These are phyloP conservation scores for Gracilaria domingensis DNA, from an alignment of 23 red algal species.

Conservation along the genomic window DNA sequence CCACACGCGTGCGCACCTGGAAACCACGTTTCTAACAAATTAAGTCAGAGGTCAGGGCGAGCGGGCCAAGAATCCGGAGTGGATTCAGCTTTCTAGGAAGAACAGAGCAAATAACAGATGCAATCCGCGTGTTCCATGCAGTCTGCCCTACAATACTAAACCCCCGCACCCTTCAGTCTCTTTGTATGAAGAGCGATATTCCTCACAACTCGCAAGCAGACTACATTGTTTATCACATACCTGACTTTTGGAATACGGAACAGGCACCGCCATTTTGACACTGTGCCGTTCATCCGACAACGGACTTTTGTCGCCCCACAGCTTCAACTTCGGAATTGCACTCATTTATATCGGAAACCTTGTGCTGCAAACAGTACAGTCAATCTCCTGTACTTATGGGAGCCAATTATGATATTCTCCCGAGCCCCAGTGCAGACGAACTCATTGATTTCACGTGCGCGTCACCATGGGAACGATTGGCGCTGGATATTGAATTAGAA, in stretches of 20 bases:
- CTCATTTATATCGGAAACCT: background rate
- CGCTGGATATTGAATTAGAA: slow-evolving; percentile 65
- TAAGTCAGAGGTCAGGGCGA: background rate
- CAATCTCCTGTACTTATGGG: background rate
- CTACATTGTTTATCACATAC: background rate
- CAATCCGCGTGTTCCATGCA: background rate
- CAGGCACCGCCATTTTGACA: background rate
- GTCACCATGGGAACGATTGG: slow-evolving; percentile 70
- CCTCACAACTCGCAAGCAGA: background rate
- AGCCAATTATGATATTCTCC: slow-evolving; percentile 51
- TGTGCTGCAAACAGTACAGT: background rate
- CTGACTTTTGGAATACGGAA: background rate
- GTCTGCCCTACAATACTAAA: background rate
- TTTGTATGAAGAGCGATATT: background rate
- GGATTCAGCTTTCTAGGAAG: background rate
- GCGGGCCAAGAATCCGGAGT: background rate
- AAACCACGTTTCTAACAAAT: background rate
- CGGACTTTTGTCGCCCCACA: background rate
- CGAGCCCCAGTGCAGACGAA: slow-evolving; percentile 32
- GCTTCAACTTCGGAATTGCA: background rate
- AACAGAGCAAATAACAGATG: background rate
- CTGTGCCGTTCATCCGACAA: background rate
- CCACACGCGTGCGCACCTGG: background rate
- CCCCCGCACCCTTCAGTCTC: background rate
- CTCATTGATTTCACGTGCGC: slow-evolving; percentile 73